Conservation (phyloP, 2,329 filamentous ascomycete genomes). For the Cadophora gregata region DNA sequence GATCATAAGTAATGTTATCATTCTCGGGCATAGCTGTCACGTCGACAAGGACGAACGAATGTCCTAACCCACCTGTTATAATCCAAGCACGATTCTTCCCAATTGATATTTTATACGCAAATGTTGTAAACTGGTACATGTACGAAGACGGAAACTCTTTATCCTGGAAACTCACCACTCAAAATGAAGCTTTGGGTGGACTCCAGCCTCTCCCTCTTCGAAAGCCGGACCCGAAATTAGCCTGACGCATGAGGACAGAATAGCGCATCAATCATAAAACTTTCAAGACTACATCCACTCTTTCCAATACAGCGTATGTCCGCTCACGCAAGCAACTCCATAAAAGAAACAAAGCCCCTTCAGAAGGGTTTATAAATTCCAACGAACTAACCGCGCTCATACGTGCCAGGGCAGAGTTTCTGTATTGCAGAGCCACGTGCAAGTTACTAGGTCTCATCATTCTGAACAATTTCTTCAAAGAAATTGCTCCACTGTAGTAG, state of each 20-base stretch:
- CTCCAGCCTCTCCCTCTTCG: neutral
- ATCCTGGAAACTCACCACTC: neutral
- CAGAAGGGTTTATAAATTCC: neutral
- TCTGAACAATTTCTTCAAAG: neutral
- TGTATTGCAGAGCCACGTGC: neutral
- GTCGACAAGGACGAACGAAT: too few species aligned
- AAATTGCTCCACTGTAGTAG: neutral
- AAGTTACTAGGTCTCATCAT: neutral
- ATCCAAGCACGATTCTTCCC: too few species aligned
- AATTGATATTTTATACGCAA: neutral
- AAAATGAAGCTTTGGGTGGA: neutral
- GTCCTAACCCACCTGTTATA: too few species aligned
- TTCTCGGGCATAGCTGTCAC: too few species aligned
- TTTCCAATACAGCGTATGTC: neutral
- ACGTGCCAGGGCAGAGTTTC: neutral
- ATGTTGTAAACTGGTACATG: neutral
- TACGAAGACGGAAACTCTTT: too few species aligned
- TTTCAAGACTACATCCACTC: too few species aligned
- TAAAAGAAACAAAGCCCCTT: neutral
- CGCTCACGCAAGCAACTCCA: neutral
- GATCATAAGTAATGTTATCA: too few species aligned
- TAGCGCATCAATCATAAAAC: neutral
- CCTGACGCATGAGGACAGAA: neutral
- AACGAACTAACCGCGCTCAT: neutral
- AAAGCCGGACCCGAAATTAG: neutral